Percentiles rank a stretch among this genome's conserved stretches.
Evolutionary conservation across 352 stramenopile genomes (phyloP).

Genomic region (Globisporangium cystogenes): DNA sequence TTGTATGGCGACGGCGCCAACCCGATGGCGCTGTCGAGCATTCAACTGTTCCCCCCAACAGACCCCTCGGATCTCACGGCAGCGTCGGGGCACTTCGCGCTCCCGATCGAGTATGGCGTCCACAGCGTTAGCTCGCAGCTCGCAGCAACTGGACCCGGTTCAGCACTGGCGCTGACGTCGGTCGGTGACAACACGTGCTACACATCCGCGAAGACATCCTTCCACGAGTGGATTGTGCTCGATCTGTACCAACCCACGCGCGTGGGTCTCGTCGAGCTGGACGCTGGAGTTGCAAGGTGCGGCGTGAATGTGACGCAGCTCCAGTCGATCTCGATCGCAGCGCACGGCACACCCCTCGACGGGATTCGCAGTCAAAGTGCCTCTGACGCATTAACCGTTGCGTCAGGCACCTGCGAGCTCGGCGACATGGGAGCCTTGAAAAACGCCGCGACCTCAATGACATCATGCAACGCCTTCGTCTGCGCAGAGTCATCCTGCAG

Average conservation of each 20-base stretch:
- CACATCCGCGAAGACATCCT: conserved; percentile 25
- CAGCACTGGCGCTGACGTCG: conserved; percentile 25
- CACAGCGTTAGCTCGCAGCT: conserved; percentile 62
- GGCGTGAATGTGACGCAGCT: conserved; percentile 22
- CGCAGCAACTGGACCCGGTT: conserved; percentile 24
- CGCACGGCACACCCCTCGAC: conserved; percentile 27
- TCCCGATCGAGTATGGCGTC: conserved; percentile 47
- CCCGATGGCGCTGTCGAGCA: conserved; percentile 32
- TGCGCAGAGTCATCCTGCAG: conserved; percentile 32
- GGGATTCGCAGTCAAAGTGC: conserved; percentile 19
- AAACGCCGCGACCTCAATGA: background rate
- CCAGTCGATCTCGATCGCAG: conserved; percentile 36
- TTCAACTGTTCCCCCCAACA: conserved; percentile 44
- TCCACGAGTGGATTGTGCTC: conserved; percentile 67
- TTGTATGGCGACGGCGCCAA: conserved; percentile 30
- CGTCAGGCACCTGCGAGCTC: conserved; percentile 18
- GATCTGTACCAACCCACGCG: conserved; percentile 31
- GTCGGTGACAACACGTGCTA: conserved; percentile 32
- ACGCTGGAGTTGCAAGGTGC: conserved; percentile 33
- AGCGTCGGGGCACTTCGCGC: conserved; percentile 11
- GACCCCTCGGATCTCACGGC: conserved; percentile 12
- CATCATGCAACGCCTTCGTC: conserved; percentile 18
- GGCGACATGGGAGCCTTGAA: conserved; percentile 12
- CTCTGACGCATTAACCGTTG: conserved; percentile 8
- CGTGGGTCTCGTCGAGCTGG: conserved; percentile 52